phyloP scores from a whole-genome alignment of 75 land plant species.

The Cryptomeria japonica region DNA sequence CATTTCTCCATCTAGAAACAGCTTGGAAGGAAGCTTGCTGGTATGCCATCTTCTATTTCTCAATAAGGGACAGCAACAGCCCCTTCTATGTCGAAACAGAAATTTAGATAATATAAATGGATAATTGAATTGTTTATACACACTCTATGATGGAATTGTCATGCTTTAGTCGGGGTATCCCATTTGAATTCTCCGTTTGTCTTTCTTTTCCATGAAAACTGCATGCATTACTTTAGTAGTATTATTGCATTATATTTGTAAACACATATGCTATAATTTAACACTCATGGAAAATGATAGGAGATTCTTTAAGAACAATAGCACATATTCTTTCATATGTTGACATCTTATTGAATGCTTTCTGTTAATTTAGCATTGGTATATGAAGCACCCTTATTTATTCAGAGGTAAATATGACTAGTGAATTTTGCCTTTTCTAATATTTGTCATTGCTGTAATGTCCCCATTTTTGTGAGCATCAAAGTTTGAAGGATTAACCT shows the following conservation, averaged over 20 bases:
- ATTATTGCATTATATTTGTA: neutral
- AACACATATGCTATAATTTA: too few relatives aligned
- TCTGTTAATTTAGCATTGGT: neutral
- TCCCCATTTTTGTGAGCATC: too few relatives aligned
- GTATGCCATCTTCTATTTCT: neutral
- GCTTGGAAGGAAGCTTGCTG: neutral
- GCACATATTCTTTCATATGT: too few relatives aligned
- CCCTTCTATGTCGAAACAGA: neutral
- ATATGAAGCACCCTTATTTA: neutral
- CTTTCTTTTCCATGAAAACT: neutral
- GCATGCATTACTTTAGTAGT: neutral
- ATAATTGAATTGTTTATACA: neutral
- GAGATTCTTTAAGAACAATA: neutral
- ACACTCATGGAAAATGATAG: neutral
- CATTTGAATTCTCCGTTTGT: neutral
- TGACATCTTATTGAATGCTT: neutral
- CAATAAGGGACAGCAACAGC: neutral
- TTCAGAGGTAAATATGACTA: neutral
- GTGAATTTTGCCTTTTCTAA: neutral
- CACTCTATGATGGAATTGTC: neutral
- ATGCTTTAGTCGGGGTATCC: neutral
- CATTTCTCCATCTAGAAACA: neutral
- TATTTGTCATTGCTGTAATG: neutral
- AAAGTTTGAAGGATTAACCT: too few relatives aligned
- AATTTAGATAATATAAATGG: too few relatives aligned